Percentiles rank a stretch among this genome's conserved stretches.
phyloP scores from a whole-genome alignment of 768 basidiomycete genomes.

The Mycena alexandri region DNA sequence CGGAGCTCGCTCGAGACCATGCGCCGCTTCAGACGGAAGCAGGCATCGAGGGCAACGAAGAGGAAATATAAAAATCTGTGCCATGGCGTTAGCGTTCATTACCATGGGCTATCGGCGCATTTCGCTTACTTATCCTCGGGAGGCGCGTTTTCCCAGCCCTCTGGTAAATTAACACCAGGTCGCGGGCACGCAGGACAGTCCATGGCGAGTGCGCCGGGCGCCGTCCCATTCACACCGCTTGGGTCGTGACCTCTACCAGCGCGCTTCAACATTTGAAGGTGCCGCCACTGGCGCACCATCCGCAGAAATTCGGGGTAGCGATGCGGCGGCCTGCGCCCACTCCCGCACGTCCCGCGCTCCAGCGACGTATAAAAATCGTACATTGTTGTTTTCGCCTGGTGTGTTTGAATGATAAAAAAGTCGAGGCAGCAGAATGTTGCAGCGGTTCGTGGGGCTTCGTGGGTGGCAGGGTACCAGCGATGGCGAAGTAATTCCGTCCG shows the following conservation, averaged over 20 bases:
- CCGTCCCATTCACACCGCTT: constrained; percentile 39
- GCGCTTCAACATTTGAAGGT: constrained; percentile 42
- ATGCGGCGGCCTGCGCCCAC: constrained; percentile 30
- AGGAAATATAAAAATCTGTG: too few relatives aligned
- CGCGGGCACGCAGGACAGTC: constrained; percentile 47
- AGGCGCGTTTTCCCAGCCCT: constrained; percentile 35
- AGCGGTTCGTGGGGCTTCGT: constrained; percentile 28
- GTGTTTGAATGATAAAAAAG: background rate
- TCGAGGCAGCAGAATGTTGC: constrained; percentile 35
- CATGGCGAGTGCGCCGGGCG: constrained; percentile 41
- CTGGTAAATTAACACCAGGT: constrained; percentile 43
- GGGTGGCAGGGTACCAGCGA: constrained; percentile 37
- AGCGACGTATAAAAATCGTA: constrained; percentile 40
- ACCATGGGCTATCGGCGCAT: too few relatives aligned
- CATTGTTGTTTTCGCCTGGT: constrained; percentile 37
- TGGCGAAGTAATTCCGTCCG: constrained; percentile 32
- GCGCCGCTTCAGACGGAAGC: constrained; percentile 17
- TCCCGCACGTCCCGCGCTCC: constrained; percentile 34
- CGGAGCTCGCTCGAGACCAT: constrained; percentile 3
- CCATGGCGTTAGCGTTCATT: too few relatives aligned
- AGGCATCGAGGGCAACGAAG: background rate
- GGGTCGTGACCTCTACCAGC: constrained; percentile 41
- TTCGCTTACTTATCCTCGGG: constrained; percentile 4
- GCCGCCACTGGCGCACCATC: constrained; percentile 39
- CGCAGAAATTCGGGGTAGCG: constrained; percentile 36